Evolutionary conservation across 176 grass and related monocot genomes (phyloP).

Genomic region (Oryza nivara): DNA sequence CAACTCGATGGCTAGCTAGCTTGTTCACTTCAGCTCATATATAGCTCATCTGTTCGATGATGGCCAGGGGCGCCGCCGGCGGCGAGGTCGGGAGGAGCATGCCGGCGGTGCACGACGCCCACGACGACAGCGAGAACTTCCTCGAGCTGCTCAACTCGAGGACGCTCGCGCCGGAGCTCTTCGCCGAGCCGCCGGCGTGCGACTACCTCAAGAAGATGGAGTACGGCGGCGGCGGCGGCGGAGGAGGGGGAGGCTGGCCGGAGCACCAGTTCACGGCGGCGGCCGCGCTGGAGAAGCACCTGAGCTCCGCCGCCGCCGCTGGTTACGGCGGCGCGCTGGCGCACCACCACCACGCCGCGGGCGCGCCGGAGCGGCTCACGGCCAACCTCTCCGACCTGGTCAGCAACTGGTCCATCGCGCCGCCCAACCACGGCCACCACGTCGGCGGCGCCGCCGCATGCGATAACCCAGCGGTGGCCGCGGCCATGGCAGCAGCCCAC

Average conservation of each 20-base stretch:
- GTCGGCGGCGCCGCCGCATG: conserved; percentile 24
- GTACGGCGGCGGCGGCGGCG: conserved; percentile 25
- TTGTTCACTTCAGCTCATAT: not conserved
- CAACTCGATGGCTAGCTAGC: not conserved
- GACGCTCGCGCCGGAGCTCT: conserved; percentile 62
- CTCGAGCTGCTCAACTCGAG: conserved; percentile 73
- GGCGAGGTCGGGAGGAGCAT: conserved; percentile 54
- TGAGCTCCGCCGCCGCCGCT: conserved; percentile 20
- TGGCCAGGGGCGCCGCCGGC: conserved; percentile 54
- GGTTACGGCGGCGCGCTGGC: conserved; percentile 19
- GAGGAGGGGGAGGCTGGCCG: conserved; percentile 26
- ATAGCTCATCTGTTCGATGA: not conserved
- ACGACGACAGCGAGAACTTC: conserved; percentile 69
- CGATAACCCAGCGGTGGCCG: conserved; percentile 31
- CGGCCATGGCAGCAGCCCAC: not conserved
- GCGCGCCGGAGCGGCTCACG: conserved; percentile 46
- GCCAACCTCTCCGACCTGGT: conserved; percentile 73
- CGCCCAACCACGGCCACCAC: conserved; percentile 49
- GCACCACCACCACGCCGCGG: conserved; percentile 7
- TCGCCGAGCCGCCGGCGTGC: conserved; percentile 64
- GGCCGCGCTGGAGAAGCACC: conserved; percentile 49
- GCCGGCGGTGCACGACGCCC: conserved; percentile 51
- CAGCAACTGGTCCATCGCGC: conserved; percentile 90
- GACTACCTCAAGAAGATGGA: conserved; percentile 96
- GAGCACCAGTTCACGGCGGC: conserved; percentile 49